These are phyloP conservation scores for Ceratobasidium sp. DNA, from an alignment of 1,284 basidiomycete genomes.

Conservation along the genomic window DNA sequence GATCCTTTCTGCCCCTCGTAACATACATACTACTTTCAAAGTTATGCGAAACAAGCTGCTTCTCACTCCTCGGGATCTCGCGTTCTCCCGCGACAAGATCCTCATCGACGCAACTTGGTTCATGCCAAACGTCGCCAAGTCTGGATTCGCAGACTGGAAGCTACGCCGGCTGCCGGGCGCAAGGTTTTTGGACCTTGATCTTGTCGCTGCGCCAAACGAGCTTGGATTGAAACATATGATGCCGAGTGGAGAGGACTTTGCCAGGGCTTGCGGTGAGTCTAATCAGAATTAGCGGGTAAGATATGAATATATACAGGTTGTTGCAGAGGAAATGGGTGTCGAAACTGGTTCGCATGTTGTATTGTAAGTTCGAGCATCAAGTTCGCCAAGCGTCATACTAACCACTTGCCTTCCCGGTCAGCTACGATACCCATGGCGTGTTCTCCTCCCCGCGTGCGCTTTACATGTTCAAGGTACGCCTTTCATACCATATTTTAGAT, in stretches of 20 bases:
- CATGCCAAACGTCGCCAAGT: constrained; percentile 79
- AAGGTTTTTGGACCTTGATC: constrained; percentile 85
- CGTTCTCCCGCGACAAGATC: constrained; percentile 56
- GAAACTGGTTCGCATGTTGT: constrained; percentile 81
- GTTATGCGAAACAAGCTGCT: constrained; percentile 38
- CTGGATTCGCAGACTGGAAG: constrained; percentile 65
- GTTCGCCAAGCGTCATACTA: constrained; percentile 6
- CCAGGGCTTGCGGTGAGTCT: constrained; percentile 77
- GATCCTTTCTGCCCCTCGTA: constrained; percentile 1
- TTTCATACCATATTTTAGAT: constrained; percentile 7
- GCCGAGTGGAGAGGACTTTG: constrained; percentile 79
- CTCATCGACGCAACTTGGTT: constrained; percentile 86
- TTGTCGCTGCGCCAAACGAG: constrained; percentile 70
- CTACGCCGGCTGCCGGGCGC: constrained; percentile 78
- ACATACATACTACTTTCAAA: constrained; percentile 17
- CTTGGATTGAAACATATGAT: constrained; percentile 94
- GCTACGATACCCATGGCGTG: constrained; percentile 87
- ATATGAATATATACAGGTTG: background rate
- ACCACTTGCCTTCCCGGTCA: constrained; percentile 53
- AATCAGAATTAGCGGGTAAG: background rate
- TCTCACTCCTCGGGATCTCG: constrained; percentile 43
- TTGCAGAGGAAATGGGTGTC: constrained; percentile 80
- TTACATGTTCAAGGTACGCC: constrained; percentile 82
- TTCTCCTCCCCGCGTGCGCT: constrained; percentile 91
- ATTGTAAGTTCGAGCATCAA: constrained; percentile 60